Evolutionary conservation across 345 rosid species (phyloP), one percentile per base, ranked within the genome.

Genomic region (Lagerstroemia speciosa): DNA sequence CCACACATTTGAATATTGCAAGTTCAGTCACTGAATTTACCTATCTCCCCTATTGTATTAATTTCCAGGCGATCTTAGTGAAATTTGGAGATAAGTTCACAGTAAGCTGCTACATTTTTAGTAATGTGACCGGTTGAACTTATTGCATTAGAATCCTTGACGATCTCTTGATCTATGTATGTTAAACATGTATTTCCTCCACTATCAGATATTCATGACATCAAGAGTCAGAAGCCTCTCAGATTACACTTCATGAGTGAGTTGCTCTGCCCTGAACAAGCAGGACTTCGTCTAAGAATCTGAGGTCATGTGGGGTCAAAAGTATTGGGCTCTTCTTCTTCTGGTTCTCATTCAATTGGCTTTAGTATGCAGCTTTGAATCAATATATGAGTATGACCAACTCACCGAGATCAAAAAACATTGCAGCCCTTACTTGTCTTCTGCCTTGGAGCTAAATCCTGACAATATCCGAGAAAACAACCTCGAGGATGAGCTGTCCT

Each of bases 401-500:
- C 58, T 52, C 11, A 6, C 58, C 22, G 26, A 20, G 11, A 22
- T 52, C 4, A 46, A 65, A 24, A 65, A 38, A n/a, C 30, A 22
- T 1, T 65, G 68, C 53, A 41, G 68, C 41, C 48, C 48, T 40
- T 65, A 52, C 27, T 52, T 52, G 36, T 65, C 53, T 26, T 22
- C 53, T 9, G 68, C 68, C 24, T 27, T 27, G 32, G 68, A 65
- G 30, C 41, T 65, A 29, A 43, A n/a, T 27, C 31, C 53, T 53
- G 33, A 65, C 36, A 19, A 8, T 16, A 26, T 22, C 34, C 48
- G 33, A 26, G 30, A 29, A 5, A 5, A 20, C 41, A 65, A 27
- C 32, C 30, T 65, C 34, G n/a, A 41, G 53, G 41, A 65, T 29
- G 53, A 65, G 53, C 68, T 65, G 50, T 40, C 53, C 33, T 65